Conservation (phyloP, 208 protist species). For the Leishmania turanica region DNA sequence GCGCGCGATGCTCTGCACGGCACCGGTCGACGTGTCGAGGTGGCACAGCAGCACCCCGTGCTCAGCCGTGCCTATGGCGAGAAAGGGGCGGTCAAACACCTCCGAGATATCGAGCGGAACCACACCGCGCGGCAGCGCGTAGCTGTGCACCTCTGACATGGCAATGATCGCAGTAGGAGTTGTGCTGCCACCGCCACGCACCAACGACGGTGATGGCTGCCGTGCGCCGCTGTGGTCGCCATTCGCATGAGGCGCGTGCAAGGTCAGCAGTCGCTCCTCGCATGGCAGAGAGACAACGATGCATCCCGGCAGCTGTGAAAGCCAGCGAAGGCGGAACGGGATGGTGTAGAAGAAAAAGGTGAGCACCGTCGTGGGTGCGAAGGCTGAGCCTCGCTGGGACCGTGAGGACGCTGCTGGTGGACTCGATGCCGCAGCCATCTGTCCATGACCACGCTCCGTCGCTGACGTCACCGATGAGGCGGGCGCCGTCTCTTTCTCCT, state of each 20-base stretch:
- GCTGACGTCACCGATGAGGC: neutral
- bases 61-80: conserved; percentile 71
- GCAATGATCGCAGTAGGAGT: neutral
- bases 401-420: neutral
- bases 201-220: neutral
- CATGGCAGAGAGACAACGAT: conserved; percentile 72
- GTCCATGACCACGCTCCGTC: neutral
- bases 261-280: conserved; percentile 72
- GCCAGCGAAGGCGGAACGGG: conserved; percentile 68
- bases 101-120: conserved; percentile 77
- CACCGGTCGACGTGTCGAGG: conserved; percentile 32
- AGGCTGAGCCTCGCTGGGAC: neutral
- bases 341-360: conserved; percentile 56
- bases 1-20: conserved; percentile 37
- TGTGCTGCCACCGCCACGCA: neutral
- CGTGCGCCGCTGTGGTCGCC: neutral
- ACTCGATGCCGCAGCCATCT: neutral
- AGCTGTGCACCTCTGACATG: conserved; percentile 20
- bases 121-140: conserved; percentile 51
- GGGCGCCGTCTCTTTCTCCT: neutral
- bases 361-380: conserved; percentile 1
- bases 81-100: conserved; percentile 44
- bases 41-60: conserved; percentile 69
- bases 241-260: conserved; percentile 32
- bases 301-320: conserved; percentile 26